Base-by-base conservation (phyloP, 1,139 yeast genomes). In the Debaryomycetaceae sp. region DNA sequence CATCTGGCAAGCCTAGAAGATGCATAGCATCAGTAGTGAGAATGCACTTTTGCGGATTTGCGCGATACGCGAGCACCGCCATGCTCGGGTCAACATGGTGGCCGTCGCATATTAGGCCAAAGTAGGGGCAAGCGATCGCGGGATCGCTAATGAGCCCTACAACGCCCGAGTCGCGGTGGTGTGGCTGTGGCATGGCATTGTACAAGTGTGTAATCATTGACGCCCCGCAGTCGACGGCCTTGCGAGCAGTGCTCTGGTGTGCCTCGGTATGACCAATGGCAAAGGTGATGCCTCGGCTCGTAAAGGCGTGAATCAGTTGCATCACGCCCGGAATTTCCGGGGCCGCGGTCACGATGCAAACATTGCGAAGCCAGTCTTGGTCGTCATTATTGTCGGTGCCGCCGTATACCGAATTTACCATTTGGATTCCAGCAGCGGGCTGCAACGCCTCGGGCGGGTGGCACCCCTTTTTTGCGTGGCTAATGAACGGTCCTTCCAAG, bases 141-240 rank as follows among this genome's bases (percentile, higher is more conserved):
- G 70, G 68, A 8, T 58, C 54, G 16, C 67, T 65, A 21, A 73
- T 58, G 26, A 73, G 54, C 4, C 80, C 80, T 22, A 72, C 60
- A 13, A 73, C 67, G 11, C 80, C 79, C 7, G 71, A 73, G 29
- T 72, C 69, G 41, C 81, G 55, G 41, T 73, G 79, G 41, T 72
- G 79, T 2, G 76, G 77, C 44, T 69, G 77, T 3, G 77, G 76
- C 81, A 74, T 74, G 39, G 81, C 81, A 41, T 74, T 74, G 49
- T 69, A 74, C 36, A 74, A 58, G 43, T 74, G 81, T 4, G 81
- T 74, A 29, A 74, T 57, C 78, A 73, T 72, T 18, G 67, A 48
- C 15, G 77, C 76, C 18, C 80, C 80, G 13, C 58, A 47, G 14
- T 56, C 51, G 19, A 73, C 55, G 1, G 80, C 79, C 32, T 60